Base-by-base conservation (phyloP, 2,329 filamentous ascomycete species). In the Botryotinia convoluta region DNA sequence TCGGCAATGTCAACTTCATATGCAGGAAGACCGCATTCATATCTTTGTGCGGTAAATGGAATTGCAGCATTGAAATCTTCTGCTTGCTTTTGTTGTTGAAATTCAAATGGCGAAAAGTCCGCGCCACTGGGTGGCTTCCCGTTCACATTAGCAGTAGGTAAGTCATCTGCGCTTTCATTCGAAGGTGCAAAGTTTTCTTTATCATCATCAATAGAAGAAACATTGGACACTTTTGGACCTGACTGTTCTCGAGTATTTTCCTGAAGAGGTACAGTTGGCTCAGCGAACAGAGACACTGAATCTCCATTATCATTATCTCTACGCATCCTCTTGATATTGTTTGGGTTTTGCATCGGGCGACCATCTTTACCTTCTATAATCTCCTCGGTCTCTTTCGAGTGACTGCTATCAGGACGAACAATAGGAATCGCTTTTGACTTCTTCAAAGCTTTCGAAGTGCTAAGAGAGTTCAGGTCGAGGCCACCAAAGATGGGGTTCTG, bases 391-490 rank as follows among this genome's bases (percentile, higher is more conserved):
- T 82, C 80, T 2, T 81, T 82, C 75, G 84, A 81, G 77, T 85
- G 84, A 74, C 76, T 83, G 77, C 85, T 90, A 73, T 89, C 86
- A 1, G 93, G 92, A 57, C 86, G 87, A 16, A 95, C 83, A 75
- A 97, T 97, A 0, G 94, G 92, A 72, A 97, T 88, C 16, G 94
- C 94, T 83, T 96, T 98, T 7, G 91, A 93, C 77, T 89, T 90
- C 83, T 92, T 94, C 0, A 83, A 81, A 10, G 91, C 87, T 78
- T 92, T 92, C 42, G 89, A 83, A 68, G 90, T 86, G 35, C 93
- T 90, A 22, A 87, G 86, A 45, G 86, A 82, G 72, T 86, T 88
- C 45, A 92, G 83, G 75, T 89, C 88, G 76, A 95, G 91, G 60
- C 90, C 90, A 67, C 89, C 87, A 80, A 94, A 94, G 77, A 94